These are phyloP conservation scores for Vitis labrusca DNA, from an alignment of 164 flowering plant species.

Conservation along the genomic window DNA sequence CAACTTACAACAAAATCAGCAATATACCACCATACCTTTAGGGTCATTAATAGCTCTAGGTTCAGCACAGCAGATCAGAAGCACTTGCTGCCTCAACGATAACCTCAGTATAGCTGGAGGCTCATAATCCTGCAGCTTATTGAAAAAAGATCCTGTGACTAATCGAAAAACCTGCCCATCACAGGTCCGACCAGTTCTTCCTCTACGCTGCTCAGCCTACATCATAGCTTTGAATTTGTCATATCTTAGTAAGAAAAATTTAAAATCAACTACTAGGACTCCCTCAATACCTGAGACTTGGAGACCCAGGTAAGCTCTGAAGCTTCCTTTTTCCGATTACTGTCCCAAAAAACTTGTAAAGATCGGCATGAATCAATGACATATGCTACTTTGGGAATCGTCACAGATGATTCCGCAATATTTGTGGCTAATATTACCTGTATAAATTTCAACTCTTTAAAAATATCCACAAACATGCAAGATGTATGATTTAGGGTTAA, in stretches of 20 bases:
- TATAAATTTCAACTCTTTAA: slow-evolving; percentile 6
- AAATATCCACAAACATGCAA: not conserved
- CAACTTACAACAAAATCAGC: not conserved
- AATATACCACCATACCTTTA: slow-evolving; percentile 46
- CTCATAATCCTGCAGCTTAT: slow-evolving; percentile 59
- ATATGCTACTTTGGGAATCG: slow-evolving; percentile 94
- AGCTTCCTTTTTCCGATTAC: slow-evolving; percentile 52
- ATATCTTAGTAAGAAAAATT: not conserved
- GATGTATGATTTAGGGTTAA: not conserved
- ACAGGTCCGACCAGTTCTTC: slow-evolving; percentile 97
- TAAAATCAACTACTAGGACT: slow-evolving; percentile 3
- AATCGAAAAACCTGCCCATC: slow-evolving; percentile 85
- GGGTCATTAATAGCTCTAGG: slow-evolving; percentile 88
- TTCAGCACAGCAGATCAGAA: slow-evolving; percentile 78
- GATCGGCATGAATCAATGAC: slow-evolving; percentile 97
- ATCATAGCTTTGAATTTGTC: slow-evolving; percentile 11
- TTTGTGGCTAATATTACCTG: slow-evolving; percentile 98
- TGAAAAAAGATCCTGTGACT: slow-evolving; percentile 74
- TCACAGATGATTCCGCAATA: slow-evolving; percentile 99
- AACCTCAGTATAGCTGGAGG: slow-evolving; percentile 68
- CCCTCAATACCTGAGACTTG: slow-evolving; percentile 79
- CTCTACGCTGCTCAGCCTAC: slow-evolving; percentile 94
- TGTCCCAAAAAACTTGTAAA: slow-evolving; percentile 89
- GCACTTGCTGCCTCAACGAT: slow-evolving; percentile 84
- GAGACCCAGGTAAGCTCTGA: slow-evolving; percentile 93